Percentiles rank a stretch among this genome's conserved stretches.
phyloP scores from a whole-genome alignment of 345 rosid species.

The Linum usitatissimum region DNA sequence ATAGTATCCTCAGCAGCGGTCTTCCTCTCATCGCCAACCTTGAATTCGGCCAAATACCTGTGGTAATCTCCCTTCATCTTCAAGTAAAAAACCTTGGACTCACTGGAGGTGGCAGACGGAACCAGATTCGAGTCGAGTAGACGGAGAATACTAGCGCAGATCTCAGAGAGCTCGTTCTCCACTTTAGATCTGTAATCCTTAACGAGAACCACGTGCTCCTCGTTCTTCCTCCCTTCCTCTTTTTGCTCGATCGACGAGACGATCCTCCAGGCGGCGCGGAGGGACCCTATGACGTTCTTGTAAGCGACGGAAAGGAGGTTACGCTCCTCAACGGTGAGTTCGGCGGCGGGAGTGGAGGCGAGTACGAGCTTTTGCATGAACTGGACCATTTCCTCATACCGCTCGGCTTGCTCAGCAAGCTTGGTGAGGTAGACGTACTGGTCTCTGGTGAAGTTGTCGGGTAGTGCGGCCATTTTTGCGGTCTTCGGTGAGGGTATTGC shows the following conservation, averaged over 20 bases:
- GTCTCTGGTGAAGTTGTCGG: constrained; percentile 60
- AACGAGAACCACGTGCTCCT: constrained; percentile 76
- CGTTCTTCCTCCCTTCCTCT: constrained; percentile 88
- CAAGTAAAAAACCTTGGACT: constrained; percentile 82
- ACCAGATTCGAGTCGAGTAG: constrained; percentile 60
- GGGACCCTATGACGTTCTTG: constrained; percentile 97
- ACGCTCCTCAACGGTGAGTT: constrained; percentile 87
- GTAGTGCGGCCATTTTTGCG: constrained; percentile 23
- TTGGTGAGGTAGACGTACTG: constrained; percentile 91
- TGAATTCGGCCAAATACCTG: constrained; percentile 88
- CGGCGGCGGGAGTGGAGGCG: constrained; percentile 62
- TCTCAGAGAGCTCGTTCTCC: constrained; percentile 64
- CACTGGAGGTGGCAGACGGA: constrained; percentile 64
- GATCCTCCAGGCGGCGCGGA: constrained; percentile 95
- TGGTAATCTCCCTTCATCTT: constrained; percentile 98
- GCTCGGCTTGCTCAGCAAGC: constrained; percentile 95
- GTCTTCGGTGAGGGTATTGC: neutral
- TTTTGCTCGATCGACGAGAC: constrained; percentile 94
- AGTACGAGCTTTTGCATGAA: constrained; percentile 87
- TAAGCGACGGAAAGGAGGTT: constrained; percentile 93
- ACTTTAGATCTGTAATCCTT: constrained; percentile 93
- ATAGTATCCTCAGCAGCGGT: constrained; percentile 93
- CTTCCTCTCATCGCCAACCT: constrained; percentile 78
- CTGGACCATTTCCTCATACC: constrained; percentile 93
- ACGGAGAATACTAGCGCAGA: constrained; percentile 61